Evolutionary conservation across 2,329 filamentous ascomycete species (phyloP).

Genomic region (Teratosphaeria gauchensis): DNA sequence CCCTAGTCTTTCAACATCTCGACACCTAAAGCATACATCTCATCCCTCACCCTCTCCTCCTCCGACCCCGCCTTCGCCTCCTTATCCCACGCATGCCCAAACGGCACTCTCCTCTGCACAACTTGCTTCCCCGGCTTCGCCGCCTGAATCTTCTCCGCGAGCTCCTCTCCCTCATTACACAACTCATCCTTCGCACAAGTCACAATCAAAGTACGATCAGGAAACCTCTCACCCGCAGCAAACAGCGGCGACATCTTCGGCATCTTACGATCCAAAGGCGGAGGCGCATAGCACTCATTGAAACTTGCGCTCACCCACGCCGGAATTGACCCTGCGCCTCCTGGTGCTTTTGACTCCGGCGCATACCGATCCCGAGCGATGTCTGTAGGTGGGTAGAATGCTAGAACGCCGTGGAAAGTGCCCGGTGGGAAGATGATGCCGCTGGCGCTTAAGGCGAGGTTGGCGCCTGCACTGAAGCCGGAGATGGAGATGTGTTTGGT

Average conservation of each 20-base stretch:
- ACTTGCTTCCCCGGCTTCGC: slow-evolving; percentile 13
- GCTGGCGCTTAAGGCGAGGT: slow-evolving; percentile 28
- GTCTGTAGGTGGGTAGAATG: slow-evolving; percentile 29
- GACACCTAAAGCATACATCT: not conserved
- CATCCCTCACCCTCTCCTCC: not conserved
- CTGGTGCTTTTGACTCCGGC: slow-evolving; percentile 21
- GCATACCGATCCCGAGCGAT: slow-evolving; percentile 18
- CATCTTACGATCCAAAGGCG: slow-evolving; percentile 18
- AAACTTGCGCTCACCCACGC: slow-evolving; percentile 19
- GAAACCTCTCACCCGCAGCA: slow-evolving; percentile 18
- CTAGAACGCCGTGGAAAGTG: slow-evolving; percentile 24
- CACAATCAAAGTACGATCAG: slow-evolving; percentile 24
- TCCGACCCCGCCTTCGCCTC: not conserved
- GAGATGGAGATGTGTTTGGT: slow-evolving; percentile 21
- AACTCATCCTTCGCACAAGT: slow-evolving; percentile 30
- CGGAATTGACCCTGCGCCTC: slow-evolving; percentile 8
- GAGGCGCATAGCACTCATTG: slow-evolving; percentile 26
- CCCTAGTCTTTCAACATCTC: not conserved
- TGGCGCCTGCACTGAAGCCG: slow-evolving; percentile 35
- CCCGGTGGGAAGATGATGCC: slow-evolving; percentile 21
- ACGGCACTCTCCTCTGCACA: slow-evolving; percentile 18
- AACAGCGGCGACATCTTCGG: slow-evolving; percentile 28
- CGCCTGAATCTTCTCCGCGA: slow-evolving; percentile 22
- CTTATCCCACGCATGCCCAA: slow-evolving; percentile 21
- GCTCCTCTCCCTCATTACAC: slow-evolving; percentile 26